Conservation (phyloP, 768 basidiomycete genomes). For the Asterophora lycoperdoides region DNA sequence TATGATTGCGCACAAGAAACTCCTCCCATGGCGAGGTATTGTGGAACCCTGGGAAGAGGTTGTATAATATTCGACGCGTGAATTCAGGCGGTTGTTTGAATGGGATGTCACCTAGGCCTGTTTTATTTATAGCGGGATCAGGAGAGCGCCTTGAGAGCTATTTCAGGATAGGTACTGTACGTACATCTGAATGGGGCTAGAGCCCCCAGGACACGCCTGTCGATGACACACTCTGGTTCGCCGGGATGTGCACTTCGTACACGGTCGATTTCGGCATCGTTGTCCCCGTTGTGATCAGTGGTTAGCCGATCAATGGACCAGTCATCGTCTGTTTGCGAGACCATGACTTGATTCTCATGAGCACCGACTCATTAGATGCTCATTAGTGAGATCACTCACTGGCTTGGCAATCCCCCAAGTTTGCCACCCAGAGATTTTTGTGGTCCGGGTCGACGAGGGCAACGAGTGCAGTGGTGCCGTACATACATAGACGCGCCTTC, state of each 20-base stretch:
- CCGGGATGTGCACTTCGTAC: conserved; percentile 61
- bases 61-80: conserved; percentile 62
- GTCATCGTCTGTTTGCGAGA: conserved; percentile 41
- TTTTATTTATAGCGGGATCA: conserved; percentile 4
- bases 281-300: conserved; percentile 67
- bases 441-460: conserved; percentile 67
- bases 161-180: conserved; percentile 26
- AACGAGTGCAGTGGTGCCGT: conserved; percentile 74
- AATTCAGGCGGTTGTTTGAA: conserved; percentile 73
- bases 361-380: not conserved
- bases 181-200: conserved; percentile 74
- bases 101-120: conserved; percentile 66
- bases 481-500: conserved; percentile 69
- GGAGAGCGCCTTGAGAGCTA: conserved; percentile 8
- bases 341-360: conserved; percentile 38
- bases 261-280: conserved; percentile 60
- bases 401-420: conserved; percentile 78
- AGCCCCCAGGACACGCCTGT: conserved; percentile 69
- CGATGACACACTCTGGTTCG: conserved; percentile 63
- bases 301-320: conserved; percentile 65
- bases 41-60: conserved; percentile 57
- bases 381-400: conserved; percentile 38
- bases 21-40: conserved; percentile 64
- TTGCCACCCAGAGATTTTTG: conserved; percentile 73
- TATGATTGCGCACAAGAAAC: conserved; percentile 55